Evolutionary conservation across 805 yeast species (phyloP), one percentile per base, ranked within the genome.

Genomic region (Wickerhamomyces bisporus): DNA sequence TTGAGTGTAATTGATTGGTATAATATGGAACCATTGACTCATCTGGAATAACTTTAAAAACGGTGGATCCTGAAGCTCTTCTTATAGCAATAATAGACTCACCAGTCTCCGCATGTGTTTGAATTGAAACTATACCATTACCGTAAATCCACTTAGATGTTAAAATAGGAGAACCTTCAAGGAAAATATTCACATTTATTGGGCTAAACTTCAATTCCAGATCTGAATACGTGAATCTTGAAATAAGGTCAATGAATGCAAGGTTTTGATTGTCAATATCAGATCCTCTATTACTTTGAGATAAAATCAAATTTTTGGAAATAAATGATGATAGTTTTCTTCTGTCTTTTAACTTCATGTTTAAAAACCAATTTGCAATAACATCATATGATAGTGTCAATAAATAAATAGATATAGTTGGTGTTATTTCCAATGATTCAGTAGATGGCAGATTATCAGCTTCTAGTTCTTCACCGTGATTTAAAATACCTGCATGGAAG

Each of bases 321-420:
- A 87, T 68, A 50, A 76, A 87, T 2, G 86, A 71, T 1, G 83
- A 74, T 26, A 86, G 50, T 26, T 69, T 66, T 35, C 70, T 69
- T 30, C 95, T 67, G 34, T 79, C 79, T n/a, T 60, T 61, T 42
- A 80, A 42, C 14, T 70, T 68, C 54, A 86, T 71, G 39, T 79
- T 75, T 48, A 86, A 60, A 46, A 79, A 86, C 89, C 94, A 84
- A 30, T 72, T 69, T 2, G 81, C 65, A 19, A 87, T 75, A 3
- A 85, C 83, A 34, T 69, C 71, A 53, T 81, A 84, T 0, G 95
- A 83, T 33, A 82, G 61, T 1, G 78, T 65, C 19, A 74, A 62
- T 21, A 81, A 63, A 53, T 84, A 86, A 35, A 75, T 78, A 0
- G 84, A 69, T 32, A 84, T 49, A 2, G 70, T 66, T 2, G 75